Base-by-base conservation (phyloP, 2,329 filamentous ascomycete species). In the Nothophaeocryptopus gaeumannii region DNA sequence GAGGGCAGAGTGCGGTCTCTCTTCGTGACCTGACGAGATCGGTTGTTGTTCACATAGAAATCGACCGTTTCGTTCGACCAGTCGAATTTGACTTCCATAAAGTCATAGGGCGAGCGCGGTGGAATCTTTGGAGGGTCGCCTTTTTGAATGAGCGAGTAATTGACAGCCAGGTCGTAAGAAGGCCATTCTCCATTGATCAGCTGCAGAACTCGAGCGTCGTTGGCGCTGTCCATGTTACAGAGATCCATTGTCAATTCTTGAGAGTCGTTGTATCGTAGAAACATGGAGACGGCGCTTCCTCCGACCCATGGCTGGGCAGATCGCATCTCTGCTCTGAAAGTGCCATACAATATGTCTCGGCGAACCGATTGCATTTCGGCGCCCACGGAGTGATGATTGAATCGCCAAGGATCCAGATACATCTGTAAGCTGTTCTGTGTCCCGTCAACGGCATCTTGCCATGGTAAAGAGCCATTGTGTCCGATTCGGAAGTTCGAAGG, bases 341-440 rank as follows among this genome's bases (percentile, higher is more conserved):
- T 72, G 40, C 74, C 75, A 66, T 73, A 74, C 31, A 74, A 67
- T 14, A 78, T 76, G 51, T 78, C 75, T 34, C 70, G 69, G 32
- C 75, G 63, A 16, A 64, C 52, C 4, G 72, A 75, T 16, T 70
- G 65, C 37, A 78, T 64, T 36, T 70, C 67, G 5, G 66, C 71
- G 16, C 75, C 75, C 13, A 66, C 61, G n/a, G 77, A 73, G 0
- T 75, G 55, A 53, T 76, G 73, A 5, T 70, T 35, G 60, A 62
- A 59, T 16, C 38, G 42, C 9, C 26, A 11, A 41, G 50, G 34
- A 45, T 55, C 50, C 31, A 59, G 45, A 13, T 51, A 52, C 55
- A 59, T 58, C 35, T 59, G 49, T 39, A 59, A 45, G 42, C 56
- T 59, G 13, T 54, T 50, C 20, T 42, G 40, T 9, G 51, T 55